Conservation (phyloP, 1,284 basidiomycete species). For the Pseudozyma thailandica region DNA sequence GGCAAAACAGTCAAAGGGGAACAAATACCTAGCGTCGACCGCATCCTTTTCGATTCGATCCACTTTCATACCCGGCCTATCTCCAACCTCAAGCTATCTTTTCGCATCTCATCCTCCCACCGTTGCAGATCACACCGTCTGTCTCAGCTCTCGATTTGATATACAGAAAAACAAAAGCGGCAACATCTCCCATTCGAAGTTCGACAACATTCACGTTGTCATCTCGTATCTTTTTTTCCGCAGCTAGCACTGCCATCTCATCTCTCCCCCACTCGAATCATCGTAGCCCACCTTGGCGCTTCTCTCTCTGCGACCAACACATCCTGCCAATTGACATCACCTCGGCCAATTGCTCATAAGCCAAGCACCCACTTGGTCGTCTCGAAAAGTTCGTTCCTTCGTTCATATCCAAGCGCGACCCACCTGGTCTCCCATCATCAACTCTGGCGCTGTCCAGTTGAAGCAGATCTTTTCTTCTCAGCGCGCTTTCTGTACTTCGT, state of each 20-base stretch:
- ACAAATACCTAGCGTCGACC: not conserved
- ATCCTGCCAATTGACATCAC: no score
- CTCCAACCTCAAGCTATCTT: not conserved
- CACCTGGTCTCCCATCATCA: not conserved
- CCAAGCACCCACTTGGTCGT: not conserved
- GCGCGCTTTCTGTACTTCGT: not conserved
- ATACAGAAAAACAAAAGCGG: no score
- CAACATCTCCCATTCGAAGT: not conserved
- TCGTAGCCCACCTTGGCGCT: conserved; percentile 3
- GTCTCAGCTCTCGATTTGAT: not conserved
- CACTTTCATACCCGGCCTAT: not conserved
- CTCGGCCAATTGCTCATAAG: not conserved
- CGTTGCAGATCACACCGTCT: not conserved
- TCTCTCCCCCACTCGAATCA: not conserved
- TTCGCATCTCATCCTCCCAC: not conserved
- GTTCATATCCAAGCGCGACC: no score
- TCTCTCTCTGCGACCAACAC: no score
- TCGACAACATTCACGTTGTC: not conserved
- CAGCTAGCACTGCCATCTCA: conserved; percentile 4
- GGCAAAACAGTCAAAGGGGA: no score
- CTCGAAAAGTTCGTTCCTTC: not conserved
- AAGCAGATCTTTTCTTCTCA: not conserved
- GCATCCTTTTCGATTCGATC: not conserved
- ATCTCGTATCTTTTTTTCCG: not conserved
- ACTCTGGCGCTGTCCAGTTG: no score